Evolutionary conservation across 192 early-diverging fungal species (phyloP).

Genomic region (Neocallimastix lanati): DNA sequence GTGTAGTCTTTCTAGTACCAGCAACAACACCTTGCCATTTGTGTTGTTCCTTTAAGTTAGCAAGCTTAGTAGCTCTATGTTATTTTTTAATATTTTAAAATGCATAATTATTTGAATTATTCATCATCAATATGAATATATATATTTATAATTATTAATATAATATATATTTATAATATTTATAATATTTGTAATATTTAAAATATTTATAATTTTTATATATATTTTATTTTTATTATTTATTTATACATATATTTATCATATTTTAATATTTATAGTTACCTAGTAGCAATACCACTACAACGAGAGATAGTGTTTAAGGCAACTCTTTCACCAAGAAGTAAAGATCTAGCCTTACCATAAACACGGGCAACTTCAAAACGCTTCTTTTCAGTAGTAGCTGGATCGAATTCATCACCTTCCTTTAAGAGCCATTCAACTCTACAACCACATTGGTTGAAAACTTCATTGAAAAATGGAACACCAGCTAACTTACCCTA

Average conservation of each 20-base stretch:
- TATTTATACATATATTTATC: too few relatives aligned
- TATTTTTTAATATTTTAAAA: too few relatives aligned
- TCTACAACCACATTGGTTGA: conserved; percentile 72
- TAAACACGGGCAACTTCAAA: conserved; percentile 55
- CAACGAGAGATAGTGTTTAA: conserved; percentile 88
- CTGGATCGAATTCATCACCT: conserved; percentile 62
- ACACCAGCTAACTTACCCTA: conserved; percentile 77
- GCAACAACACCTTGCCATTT: conserved; percentile 74
- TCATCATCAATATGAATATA: too few relatives aligned
- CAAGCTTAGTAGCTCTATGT: conserved; percentile 28
- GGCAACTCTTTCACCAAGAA: conserved; percentile 85
- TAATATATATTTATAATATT: too few relatives aligned
- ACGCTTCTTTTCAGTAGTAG: conserved; percentile 14
- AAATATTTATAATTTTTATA: too few relatives aligned
- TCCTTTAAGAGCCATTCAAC: conserved; percentile 75
- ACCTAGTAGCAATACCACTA: conserved; percentile 80
- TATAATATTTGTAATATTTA: too few relatives aligned
- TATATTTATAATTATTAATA: too few relatives aligned
- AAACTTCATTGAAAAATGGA: conserved; percentile 92
- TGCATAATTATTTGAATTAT: too few relatives aligned
- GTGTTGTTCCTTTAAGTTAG: conserved; percentile 41
- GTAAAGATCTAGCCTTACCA: conserved; percentile 61
- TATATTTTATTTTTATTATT: too few relatives aligned
- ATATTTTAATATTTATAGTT: not conserved
- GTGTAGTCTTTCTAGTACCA: conserved; percentile 93